Percentiles rank a stretch among this genome's conserved stretches.
phyloP scores from a whole-genome alignment of 2,329 filamentous ascomycete genomes.

The Beauveria sp. region DNA sequence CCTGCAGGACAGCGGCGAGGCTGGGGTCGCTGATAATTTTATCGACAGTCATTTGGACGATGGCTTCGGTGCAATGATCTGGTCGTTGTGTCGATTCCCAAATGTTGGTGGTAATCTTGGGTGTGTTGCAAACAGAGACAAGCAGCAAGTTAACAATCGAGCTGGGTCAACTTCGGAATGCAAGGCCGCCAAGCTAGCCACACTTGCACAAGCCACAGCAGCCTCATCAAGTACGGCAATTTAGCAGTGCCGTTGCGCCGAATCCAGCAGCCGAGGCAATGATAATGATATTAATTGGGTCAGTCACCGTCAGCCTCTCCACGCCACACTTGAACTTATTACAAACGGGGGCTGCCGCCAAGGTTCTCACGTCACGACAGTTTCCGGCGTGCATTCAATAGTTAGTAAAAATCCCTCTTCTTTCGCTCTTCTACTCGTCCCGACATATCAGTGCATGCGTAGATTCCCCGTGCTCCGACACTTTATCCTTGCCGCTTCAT shows the following conservation, averaged over 20 bases:
- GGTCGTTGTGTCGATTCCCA: background rate
- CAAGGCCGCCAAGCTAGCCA: background rate
- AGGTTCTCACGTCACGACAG: conserved; percentile 8
- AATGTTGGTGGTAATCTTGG: background rate
- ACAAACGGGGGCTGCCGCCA: conserved; percentile 7
- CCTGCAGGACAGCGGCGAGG: conserved; percentile 61
- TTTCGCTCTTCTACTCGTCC: background rate
- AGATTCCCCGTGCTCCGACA: background rate
- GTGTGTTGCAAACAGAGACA: background rate
- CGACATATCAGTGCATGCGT: background rate
- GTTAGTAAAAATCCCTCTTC: background rate
- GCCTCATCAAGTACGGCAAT: background rate
- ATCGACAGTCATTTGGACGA: conserved; percentile 28
- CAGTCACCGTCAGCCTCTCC: background rate
- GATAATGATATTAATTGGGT: background rate
- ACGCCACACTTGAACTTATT: background rate
- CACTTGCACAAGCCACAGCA: conserved; percentile 1
- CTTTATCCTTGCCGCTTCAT: background rate
- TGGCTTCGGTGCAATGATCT: background rate
- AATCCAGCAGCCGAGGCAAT: background rate
- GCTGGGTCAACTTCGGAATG: background rate
- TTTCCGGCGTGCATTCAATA: conserved; percentile 4
- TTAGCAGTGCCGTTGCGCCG: background rate
- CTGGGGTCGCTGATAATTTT: conserved; percentile 35
- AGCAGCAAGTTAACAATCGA: background rate